Evolutionary conservation across 495 filamentous ascomycete genomes (phyloP), one percentile per base, ranked within the genome.

Genomic region (Chaetomium fimeti): DNA sequence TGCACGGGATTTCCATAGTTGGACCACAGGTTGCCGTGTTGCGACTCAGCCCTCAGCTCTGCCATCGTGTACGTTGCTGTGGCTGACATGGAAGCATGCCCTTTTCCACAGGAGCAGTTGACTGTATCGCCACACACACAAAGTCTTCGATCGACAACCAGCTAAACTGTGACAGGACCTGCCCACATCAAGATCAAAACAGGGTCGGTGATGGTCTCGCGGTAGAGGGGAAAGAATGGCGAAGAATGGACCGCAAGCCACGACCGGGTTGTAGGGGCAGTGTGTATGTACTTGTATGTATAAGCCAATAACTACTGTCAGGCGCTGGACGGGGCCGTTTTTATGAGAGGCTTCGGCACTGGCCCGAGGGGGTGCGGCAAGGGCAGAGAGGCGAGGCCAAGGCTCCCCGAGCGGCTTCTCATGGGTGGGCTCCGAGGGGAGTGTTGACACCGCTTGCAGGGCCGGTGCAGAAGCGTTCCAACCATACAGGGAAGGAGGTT

Each of bases 41-140:
- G 74, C 68, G 79, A 73, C 73, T 82, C 80, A 68, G 71, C 74
- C 78, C 79, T 82, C 77, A 82, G 72, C 75, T 82, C 80, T 81
- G 80, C 78, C 80, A 82, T 82, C 78, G 78, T 77, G 70, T 82
- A 81, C 65, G 79, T 81, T 65, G 79, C 77, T 75, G 80, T 81
- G 73, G 80, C 75, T 75, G 79, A 80, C 79, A 82, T 82, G 79
- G 74, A 75, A 77, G 63, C 75, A 74, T 78, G 64, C 74, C 77
- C 74, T 45, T 71, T 75, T 71, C 61, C 62, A 56, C 64, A 49
- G 53, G 60, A 60, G 54, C 62, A 62, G 42, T 54, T 47, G 62
- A 66, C 43, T 64, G 42, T 48, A 62, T 68, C 66, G 65, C 69
- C 61, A 40, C 58, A 65, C 57, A 67, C n/a, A 65, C 54, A 28